phyloP scores from a whole-genome alignment of 2,329 filamentous ascomycete genomes.

The Gnomoniopsis smithogilvyi region DNA sequence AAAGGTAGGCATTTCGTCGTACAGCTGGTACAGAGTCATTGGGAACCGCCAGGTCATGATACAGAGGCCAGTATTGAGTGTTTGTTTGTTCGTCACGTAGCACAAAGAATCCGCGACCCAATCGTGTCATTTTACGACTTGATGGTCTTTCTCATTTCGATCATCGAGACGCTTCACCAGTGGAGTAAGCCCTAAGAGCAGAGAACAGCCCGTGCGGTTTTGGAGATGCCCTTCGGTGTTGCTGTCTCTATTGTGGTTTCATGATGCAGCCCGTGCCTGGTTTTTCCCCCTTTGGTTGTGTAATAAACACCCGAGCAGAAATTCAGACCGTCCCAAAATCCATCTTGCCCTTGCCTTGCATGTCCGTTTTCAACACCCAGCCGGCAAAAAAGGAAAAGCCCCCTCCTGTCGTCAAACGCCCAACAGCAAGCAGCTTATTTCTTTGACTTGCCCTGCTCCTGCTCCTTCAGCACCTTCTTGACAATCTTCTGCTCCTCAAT shows the following conservation, averaged over 20 bases:
- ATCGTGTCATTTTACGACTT: slow-evolving; percentile 21
- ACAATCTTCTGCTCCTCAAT: slow-evolving; percentile 99
- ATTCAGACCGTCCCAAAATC: slow-evolving; percentile 31
- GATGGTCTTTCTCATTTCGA: slow-evolving; percentile 41
- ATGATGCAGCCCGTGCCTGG: slow-evolving; percentile 39
- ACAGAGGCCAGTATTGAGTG: not conserved
- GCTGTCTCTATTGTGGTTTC: slow-evolving; percentile 31
- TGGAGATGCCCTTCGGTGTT: slow-evolving; percentile 13
- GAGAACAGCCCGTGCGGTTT: slow-evolving; percentile 30
- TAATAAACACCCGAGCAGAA: slow-evolving; percentile 49
- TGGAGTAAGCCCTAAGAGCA: slow-evolving; percentile 40
- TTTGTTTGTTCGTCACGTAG: slow-evolving; percentile 3
- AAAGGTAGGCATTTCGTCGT: not conserved
- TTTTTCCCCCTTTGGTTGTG: slow-evolving; percentile 29
- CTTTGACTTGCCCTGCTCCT: slow-evolving; percentile 71
- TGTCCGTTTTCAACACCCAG: slow-evolving; percentile 30
- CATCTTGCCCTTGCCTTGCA: slow-evolving; percentile 8
- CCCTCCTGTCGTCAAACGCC: slow-evolving; percentile 27
- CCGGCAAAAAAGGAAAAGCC: slow-evolving; percentile 16
- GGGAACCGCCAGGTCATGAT: not conserved
- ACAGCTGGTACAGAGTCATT: too few species aligned
- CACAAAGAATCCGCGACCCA: not conserved
- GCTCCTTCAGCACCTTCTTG: slow-evolving; percentile 99
- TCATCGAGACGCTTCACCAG: slow-evolving; percentile 40
- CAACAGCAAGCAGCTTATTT: slow-evolving; percentile 56